Evolutionary conservation across 2,329 filamentous ascomycete genomes (phyloP).

Genomic region (Aspergillus latus): DNA sequence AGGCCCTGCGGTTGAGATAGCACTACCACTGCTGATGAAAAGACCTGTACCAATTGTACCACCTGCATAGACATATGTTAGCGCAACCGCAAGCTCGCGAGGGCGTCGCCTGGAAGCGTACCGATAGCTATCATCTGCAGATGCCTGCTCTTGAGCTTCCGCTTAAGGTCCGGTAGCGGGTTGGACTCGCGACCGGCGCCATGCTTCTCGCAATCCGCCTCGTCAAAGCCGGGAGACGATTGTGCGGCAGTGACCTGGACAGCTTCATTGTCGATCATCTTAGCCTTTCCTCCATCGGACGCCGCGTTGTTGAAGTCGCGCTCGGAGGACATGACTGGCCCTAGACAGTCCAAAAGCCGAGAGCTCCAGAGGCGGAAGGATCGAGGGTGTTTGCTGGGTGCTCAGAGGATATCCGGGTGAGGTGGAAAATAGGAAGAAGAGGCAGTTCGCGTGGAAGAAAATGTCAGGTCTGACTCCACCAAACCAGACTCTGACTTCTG

Average conservation of each 20-base stretch:
- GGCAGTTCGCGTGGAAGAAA: slow-evolving; percentile 7
- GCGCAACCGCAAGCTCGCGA: neutral
- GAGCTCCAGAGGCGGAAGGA: neutral
- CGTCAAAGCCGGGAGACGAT: slow-evolving; percentile 20
- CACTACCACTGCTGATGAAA: slow-evolving; percentile 66
- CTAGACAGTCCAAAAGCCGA: slow-evolving; percentile 9
- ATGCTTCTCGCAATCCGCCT: slow-evolving; percentile 41
- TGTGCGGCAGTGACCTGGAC: slow-evolving; percentile 24
- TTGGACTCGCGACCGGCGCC: slow-evolving; percentile 53
- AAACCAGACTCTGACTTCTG: slow-evolving; percentile 7
- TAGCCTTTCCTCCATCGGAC: slow-evolving; percentile 25
- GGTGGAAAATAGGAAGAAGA: slow-evolving; percentile 1
- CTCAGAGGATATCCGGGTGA: neutral
- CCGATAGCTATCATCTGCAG: slow-evolving; percentile 99
- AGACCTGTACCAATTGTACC: slow-evolving; percentile 72
- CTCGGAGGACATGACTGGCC: slow-evolving; percentile 27
- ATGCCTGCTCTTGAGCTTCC: slow-evolving; percentile 81
- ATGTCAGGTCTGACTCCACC: slow-evolving; percentile 18
- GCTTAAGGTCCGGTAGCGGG: slow-evolving; percentile 63
- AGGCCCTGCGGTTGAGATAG: slow-evolving; percentile 64
- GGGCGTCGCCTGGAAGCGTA: slow-evolving; percentile 51
- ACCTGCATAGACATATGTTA: slow-evolving; percentile 32
- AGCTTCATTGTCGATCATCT: slow-evolving; percentile 26
- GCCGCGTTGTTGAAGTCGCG: slow-evolving; percentile 19
- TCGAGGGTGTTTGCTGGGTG: neutral